phyloP scores from a whole-genome alignment of 2,329 filamentous ascomycete species.

The Clarireedia homoeocarpa region DNA sequence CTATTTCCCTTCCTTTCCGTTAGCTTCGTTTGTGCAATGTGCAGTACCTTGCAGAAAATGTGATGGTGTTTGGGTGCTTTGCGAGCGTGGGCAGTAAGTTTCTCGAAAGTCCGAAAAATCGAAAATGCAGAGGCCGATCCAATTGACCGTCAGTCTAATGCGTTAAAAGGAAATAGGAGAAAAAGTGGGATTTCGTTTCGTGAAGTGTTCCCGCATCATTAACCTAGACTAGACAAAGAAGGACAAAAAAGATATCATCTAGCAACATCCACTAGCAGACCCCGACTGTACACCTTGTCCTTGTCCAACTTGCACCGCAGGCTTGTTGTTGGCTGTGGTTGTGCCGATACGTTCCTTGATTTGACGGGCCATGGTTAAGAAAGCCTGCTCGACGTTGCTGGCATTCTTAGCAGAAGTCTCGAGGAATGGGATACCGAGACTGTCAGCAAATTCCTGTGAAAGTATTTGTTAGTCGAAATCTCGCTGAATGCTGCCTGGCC shows the following conservation, averaged over 20 bases:
- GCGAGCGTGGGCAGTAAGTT: conserved; percentile 9
- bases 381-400: conserved; percentile 98
- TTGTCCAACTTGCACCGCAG: conserved; percentile 89
- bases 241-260: conserved; percentile 35
- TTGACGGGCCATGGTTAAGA: conserved; percentile 99
- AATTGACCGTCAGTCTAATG: conserved; percentile 27
- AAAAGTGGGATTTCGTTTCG: conserved; percentile 13
- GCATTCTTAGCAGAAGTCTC: conserved; percentile 99
- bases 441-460: conserved; percentile 90
- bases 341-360: conserved; percentile 99
- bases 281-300: conserved; percentile 89
- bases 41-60: conserved; percentile 20
- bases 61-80: conserved; percentile 15
- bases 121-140: conserved; percentile 24
- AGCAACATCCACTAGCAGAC: conserved; percentile 85
- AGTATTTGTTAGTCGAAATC: conserved; percentile 14
- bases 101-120: conserved; percentile 18
- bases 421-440: conserved; percentile 96
- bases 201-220: conserved; percentile 14
- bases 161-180: conserved; percentile 21
- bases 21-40: conserved; percentile 11
- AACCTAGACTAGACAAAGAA: conserved; percentile 7
- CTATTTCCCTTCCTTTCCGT: conserved; percentile 17
- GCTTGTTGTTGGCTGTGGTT: conserved; percentile 93
- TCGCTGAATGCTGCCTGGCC: conserved; percentile 5